A percentile compares a stretch with the other conserved stretches of the same genome.
These are phyloP conservation scores for Hypsizygus marmoreus DNA, from an alignment of 768 basidiomycete species.

Conservation along the genomic window DNA sequence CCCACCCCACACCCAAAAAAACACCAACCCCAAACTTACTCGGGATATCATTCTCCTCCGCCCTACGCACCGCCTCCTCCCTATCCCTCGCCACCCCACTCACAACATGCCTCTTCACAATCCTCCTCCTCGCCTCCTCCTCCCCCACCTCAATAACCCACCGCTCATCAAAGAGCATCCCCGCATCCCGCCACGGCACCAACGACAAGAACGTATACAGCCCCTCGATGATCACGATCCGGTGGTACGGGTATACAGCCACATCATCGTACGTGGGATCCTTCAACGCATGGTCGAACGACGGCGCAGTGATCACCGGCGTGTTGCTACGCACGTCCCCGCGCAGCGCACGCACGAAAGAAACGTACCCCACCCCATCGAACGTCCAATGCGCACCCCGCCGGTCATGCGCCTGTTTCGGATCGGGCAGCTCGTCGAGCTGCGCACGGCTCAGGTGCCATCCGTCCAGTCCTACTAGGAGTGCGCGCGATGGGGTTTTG, in stretches of 20 bases:
- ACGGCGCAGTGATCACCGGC: slow-evolving; percentile 62
- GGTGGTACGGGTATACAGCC: slow-evolving; percentile 60
- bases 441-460: slow-evolving; percentile 87
- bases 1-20: not conserved
- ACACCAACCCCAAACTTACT: slow-evolving; percentile 42
- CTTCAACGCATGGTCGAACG: slow-evolving; percentile 86
- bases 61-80: slow-evolving; percentile 68
- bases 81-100: slow-evolving; percentile 71
- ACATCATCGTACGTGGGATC: slow-evolving; percentile 72
- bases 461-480: slow-evolving; percentile 84
- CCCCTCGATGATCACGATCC: slow-evolving; percentile 86
- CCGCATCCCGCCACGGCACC: slow-evolving; percentile 71
- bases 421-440: slow-evolving; percentile 76
- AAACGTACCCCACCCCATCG: slow-evolving; percentile 68
- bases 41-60: slow-evolving; percentile 77
- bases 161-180: slow-evolving; percentile 69
- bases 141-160: slow-evolving; percentile 70
- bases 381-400: slow-evolving; percentile 94
- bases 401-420: slow-evolving; percentile 74
- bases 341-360: slow-evolving; percentile 64
- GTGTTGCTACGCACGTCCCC: slow-evolving; percentile 25
- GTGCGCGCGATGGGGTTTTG: slow-evolving; percentile 33
- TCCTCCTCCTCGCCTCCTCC: slow-evolving; percentile 54
- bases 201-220: slow-evolving; percentile 82
- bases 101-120: slow-evolving; percentile 73